phyloP scores from a whole-genome alignment of 1,139 yeast species.

The Geotrichum phurueaensis region DNA sequence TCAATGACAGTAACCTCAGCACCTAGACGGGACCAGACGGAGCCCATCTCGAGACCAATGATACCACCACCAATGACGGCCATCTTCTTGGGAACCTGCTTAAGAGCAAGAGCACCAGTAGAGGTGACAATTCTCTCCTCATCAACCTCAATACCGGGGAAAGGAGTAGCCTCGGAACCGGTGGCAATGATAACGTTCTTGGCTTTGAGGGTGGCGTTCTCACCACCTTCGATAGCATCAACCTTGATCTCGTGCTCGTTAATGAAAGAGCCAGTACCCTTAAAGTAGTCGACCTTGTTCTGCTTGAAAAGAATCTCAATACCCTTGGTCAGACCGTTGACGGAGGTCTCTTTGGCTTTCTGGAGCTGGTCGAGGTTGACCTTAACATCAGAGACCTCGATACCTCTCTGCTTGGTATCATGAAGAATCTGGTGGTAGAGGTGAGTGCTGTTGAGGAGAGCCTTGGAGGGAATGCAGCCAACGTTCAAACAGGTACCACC shows the following conservation, averaged over 20 bases:
- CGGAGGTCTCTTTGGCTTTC: conserved; percentile 89
- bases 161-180: conserved; percentile 97
- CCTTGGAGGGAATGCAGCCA: conserved; percentile 98
- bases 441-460: conserved; percentile 90
- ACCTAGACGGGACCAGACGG: conserved; percentile 94
- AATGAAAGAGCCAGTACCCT: conserved; percentile 86
- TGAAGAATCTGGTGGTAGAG: conserved; percentile 81
- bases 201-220: conserved; percentile 60
- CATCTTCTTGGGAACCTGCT: conserved; percentile 85
- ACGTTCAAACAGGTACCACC: conserved; percentile 99
- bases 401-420: conserved; percentile 85
- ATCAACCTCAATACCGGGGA: conserved; percentile 96
- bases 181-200: conserved; percentile 93
- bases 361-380: conserved; percentile 75
- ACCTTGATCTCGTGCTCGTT: conserved; percentile 75
- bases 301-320: conserved; percentile 92
- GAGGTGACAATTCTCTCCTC: conserved; percentile 96
- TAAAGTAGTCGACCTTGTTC: conserved; percentile 88
- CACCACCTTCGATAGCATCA: conserved; percentile 81
- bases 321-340: conserved; percentile 85
- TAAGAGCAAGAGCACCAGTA: conserved; percentile 81
- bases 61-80: conserved; percentile 99
- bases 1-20: conserved; percentile 92
- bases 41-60: conserved; percentile 98
- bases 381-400: conserved; percentile 72